These are phyloP conservation scores for Phytopythium mirpurense DNA, from an alignment of 352 stramenopile genomes.

Conservation along the genomic window DNA sequence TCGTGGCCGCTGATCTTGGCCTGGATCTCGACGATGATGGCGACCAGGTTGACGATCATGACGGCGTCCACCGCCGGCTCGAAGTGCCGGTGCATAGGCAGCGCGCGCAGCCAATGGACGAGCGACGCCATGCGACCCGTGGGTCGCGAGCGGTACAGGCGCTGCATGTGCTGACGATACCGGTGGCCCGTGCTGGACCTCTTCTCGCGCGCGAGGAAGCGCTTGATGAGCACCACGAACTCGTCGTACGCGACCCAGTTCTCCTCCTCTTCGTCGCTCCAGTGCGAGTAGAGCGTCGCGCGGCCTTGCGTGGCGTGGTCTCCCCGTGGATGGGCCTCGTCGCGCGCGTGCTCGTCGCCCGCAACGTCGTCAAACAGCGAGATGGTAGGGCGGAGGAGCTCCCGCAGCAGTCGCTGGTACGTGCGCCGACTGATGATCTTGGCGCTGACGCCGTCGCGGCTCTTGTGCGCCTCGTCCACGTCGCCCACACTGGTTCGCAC, in stretches of 20 bases:
- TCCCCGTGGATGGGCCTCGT: too few species aligned
- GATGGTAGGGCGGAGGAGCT: conserved; percentile 24
- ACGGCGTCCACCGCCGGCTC: conserved; percentile 31
- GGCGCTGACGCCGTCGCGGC: conserved; percentile 4
- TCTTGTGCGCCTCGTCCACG: neutral
- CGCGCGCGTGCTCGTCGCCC: neutral
- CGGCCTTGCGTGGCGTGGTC: too few species aligned
- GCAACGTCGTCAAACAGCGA: conserved; percentile 22
- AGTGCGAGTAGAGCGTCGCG: conserved; percentile 1
- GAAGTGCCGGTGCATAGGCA: conserved; percentile 26
- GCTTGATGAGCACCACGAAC: conserved; percentile 25
- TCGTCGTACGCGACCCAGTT: conserved; percentile 20
- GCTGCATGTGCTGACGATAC: conserved; percentile 5
- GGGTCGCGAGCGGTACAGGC: neutral
- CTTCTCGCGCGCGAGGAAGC: conserved; percentile 19
- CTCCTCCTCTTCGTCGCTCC: conserved; percentile 11
- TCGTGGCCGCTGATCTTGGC: conserved; percentile 29
- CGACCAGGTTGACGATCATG: conserved; percentile 36
- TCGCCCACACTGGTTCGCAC: neutral
- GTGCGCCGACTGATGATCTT: conserved; percentile 22
- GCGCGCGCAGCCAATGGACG: conserved; percentile 16
- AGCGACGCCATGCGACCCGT: neutral
- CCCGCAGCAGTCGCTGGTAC: conserved; percentile 22
- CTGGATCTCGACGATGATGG: conserved; percentile 49
- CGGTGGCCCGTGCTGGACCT: conserved; percentile 2